phyloP scores from a whole-genome alignment of 805 yeast species.

The Candida xyloterini region DNA sequence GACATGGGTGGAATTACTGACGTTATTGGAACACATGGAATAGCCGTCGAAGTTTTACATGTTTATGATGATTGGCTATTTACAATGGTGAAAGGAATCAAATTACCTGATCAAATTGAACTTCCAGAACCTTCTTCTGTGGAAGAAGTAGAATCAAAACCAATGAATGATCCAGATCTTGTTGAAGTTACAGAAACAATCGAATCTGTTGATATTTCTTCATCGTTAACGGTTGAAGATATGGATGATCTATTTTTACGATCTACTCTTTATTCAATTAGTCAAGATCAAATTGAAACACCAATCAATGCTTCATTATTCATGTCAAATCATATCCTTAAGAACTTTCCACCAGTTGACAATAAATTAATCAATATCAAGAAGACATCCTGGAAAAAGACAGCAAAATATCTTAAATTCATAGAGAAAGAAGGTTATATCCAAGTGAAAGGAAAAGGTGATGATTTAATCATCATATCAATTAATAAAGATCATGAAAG shows the following conservation, averaged over 20 bases:
- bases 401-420: constrained; percentile 77
- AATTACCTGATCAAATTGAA: constrained; percentile 37
- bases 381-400: constrained; percentile 85
- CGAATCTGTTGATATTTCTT: neutral
- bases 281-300: constrained; percentile 49
- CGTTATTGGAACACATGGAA: constrained; percentile 67
- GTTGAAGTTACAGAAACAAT: neutral
- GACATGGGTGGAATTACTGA: constrained; percentile 43
- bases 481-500: constrained; percentile 46
- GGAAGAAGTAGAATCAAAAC: constrained; percentile 14
- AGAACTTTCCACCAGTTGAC: constrained; percentile 71
- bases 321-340: constrained; percentile 65
- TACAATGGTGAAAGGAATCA: constrained; percentile 44
- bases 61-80: constrained; percentile 63
- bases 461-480: constrained; percentile 60
- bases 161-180: neutral
- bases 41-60: constrained; percentile 75
- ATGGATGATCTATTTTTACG: constrained; percentile 72
- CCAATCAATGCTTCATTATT: constrained; percentile 76
- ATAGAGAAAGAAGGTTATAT: constrained; percentile 76
- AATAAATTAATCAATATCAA: constrained; percentile 55
- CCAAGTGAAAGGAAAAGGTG: constrained; percentile 79
- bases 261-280: constrained; percentile 68
- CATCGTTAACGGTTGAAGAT: constrained; percentile 52
- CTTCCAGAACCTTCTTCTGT: constrained; percentile 17